Percentiles rank a stretch among this genome's conserved stretches.
phyloP scores from a whole-genome alignment of 108 stramenopile genomes.

The Skeletonema costatum region DNA sequence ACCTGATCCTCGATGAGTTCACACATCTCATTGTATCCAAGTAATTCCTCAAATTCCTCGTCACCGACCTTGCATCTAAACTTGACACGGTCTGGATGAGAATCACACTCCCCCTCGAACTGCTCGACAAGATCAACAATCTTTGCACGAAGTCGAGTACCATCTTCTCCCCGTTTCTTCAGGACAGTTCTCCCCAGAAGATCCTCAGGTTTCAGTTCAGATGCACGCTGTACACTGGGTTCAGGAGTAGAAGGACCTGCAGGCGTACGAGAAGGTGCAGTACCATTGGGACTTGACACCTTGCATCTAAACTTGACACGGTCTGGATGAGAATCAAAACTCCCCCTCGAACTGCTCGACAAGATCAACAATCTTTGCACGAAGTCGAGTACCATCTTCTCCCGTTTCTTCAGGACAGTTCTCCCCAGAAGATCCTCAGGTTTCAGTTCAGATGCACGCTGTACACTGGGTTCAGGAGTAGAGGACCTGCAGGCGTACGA shows the following conservation, averaged over 20 bases:
- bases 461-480: no score
- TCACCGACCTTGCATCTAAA: background rate
- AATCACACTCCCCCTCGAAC: no score
- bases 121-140: no score
- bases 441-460: background rate
- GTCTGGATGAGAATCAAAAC: background rate
- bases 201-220: slow-evolving; percentile 2
- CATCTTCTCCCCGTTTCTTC: no score
- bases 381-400: background rate
- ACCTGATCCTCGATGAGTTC: background rate
- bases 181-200: slow-evolving; percentile 26
- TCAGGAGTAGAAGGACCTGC: no score
- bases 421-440: slow-evolving; percentile 25
- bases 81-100: background rate
- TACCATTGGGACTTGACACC: background rate
- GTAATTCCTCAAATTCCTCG: background rate
- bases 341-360: background rate
- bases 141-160: no score
- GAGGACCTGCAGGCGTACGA: no score
- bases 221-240: background rate
- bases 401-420: background rate
- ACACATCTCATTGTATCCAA: background rate
- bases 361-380: background rate
- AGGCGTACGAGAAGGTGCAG: no score
- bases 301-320: no score